Base-by-base conservation (phyloP, 2,329 filamentous ascomycete species). In the Sclerotinia minor region DNA sequence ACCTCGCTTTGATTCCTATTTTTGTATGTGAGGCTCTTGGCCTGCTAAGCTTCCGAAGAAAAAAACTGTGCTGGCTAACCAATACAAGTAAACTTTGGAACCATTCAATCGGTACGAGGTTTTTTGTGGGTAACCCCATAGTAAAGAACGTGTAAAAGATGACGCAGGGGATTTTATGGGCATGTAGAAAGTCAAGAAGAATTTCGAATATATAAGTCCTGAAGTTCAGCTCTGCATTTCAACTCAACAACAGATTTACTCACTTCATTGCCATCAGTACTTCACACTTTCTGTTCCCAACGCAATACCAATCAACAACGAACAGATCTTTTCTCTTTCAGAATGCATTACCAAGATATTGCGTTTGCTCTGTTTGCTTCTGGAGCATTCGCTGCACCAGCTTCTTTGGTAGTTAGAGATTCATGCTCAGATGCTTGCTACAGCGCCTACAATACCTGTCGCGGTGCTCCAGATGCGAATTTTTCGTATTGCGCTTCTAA, bases 371-470 rank as follows among this genome's bases (percentile, higher is more conserved):
- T 63, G n/a, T 63, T 52, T 38, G 44, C 7, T 8, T 26, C 59
- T 52, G 59, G 59, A 24, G 59, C 59, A 38, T 41, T 52, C 32
- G 59, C 59, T 26, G 59, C 59, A 63, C 59, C 59, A 63, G 29
- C 59, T 41, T 29, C 59, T 3, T 41, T 63, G 21, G n/a, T 38
- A 11, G 32, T 29, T 45, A 49, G 45, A 49, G 44, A 50, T 50
- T n/a, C 44, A 50, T 63, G 59, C 44, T 49, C 59, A 4, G 44
- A 63, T 50, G 15, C 44, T 5, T 63, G 59, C 44, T 21, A 19
- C 59, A 49, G 9, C 35, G 11, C 7, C 11, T 61, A 50, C 44
- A 50, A 49, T 13, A 49, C 29, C 9, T 26, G 29, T 17, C 41
- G 58, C 11, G 11, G 21, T 49, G 41, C 58, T 26, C 45, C 59